Conservation (phyloP, 2,329 filamentous ascomycete species). For the Arachnopeziza araneosa region DNA sequence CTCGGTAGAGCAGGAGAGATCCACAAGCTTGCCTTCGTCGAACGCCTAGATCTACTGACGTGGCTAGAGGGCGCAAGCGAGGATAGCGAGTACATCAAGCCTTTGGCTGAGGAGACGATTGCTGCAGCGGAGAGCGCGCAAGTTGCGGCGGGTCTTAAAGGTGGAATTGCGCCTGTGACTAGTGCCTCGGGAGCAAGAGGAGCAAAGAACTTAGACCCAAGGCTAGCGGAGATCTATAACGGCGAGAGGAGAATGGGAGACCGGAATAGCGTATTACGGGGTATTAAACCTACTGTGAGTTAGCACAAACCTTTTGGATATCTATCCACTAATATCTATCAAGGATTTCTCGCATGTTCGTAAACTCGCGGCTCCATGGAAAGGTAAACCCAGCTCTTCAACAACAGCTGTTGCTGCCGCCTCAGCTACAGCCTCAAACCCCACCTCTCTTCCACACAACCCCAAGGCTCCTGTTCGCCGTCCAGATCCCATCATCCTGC, state of each 20-base stretch:
- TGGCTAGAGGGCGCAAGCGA: conserved; percentile 89
- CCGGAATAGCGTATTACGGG: conserved; percentile 79
- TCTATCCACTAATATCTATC: conserved; percentile 9
- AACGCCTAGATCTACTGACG: conserved; percentile 84
- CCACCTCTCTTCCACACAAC: conserved; percentile 47
- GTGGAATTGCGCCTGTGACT: conserved; percentile 33
- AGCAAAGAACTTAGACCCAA: conserved; percentile 70
- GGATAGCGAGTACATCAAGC: conserved; percentile 89
- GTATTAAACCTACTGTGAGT: conserved; percentile 79
- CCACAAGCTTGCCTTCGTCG: conserved; percentile 85
- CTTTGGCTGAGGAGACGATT: conserved; percentile 59
- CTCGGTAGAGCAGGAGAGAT: conserved; percentile 60
- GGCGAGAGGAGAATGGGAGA: conserved; percentile 90
- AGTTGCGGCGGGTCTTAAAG: conserved; percentile 41
- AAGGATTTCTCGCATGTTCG: conserved; percentile 93
- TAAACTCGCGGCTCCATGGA: conserved; percentile 75
- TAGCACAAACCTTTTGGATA: neutral
- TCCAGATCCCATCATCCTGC: conserved; percentile 85
- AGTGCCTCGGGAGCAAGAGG: conserved; percentile 38
- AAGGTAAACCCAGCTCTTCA: conserved; percentile 46
- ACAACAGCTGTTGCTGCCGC: conserved; percentile 33
- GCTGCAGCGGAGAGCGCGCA: conserved; percentile 39
- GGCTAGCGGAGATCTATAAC: conserved; percentile 82
- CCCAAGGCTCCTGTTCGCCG: conserved; percentile 46
- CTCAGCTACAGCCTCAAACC: conserved; percentile 33